Base-by-base conservation (phyloP, 177 flowering plant genomes). In the Vitis hybrid region DNA sequence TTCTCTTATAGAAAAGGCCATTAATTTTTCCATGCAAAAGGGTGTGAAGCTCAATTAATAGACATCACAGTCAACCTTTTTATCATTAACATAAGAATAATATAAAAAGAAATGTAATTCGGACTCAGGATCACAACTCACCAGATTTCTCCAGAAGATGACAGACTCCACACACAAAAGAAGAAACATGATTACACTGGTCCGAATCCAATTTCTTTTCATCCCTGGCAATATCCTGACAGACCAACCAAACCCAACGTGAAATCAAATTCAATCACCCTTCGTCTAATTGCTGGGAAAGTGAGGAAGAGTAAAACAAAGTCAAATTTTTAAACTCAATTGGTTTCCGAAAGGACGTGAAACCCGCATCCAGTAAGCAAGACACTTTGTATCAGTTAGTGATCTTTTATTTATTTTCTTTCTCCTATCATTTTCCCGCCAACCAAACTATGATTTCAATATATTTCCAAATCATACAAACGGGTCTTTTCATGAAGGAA, bases 81-180 rank as follows among this genome's bases (percentile, higher is more conserved):
- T 30, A 30, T 30, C 48, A 39, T 39, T 30, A 30, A 30, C 48
- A 39, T 8, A 39, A 39, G 48, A 39, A 39, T 30, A 39, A 39
- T 39, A 39, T 39, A 39, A 39, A 39, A 39, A 39, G 0, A 30
- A 30, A 30, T 30, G 32, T 30, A 30, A 6, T 39, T 39, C 48
- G 48, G 18, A 70, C 19, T 32, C n/a, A 15, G 15, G 2, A 34
- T 1, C 11, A 13, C 7, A 73, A 81, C 94, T 78, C 74, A 92
- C 99, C 91, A 39, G 76, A 58, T 60, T 85, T 90, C 85, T 89
- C 86, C 9, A 93, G 57, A 67, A 95, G 89, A 72, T 89, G 80
- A 69, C 88, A 88, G 14, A 93, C 79, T 10, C 89, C 94, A 62
- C 74, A 73, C 34, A 83, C 73, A 63, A 83, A 83, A 26, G 96